Percentiles rank a stretch among this genome's conserved stretches.
These are phyloP conservation scores for Epichloe sylvatica DNA, from an alignment of 2,329 filamentous ascomycete species.

Conservation along the genomic window DNA sequence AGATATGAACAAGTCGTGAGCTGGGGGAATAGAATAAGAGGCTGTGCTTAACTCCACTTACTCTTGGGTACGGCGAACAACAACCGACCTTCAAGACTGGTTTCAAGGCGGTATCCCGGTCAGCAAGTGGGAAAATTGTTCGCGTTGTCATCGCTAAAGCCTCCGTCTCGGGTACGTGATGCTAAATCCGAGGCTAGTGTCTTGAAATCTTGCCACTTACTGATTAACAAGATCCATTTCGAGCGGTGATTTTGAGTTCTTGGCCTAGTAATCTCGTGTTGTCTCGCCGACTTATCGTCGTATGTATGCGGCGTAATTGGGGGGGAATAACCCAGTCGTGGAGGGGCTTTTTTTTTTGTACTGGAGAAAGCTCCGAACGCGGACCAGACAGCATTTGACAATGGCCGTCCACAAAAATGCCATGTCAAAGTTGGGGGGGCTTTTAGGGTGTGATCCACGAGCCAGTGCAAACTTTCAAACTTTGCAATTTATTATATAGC, in stretches of 20 bases:
- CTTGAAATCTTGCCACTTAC: slow-evolving; percentile 21
- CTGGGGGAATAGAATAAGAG: not conserved
- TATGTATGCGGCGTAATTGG: not conserved
- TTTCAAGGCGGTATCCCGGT: not conserved
- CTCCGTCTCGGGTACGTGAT: not conserved
- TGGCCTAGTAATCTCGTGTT: not conserved
- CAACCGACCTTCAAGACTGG: slow-evolving; percentile 77
- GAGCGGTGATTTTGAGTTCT: not conserved
- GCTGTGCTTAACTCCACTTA: slow-evolving; percentile 32
- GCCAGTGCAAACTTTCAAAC: too few relatives aligned
- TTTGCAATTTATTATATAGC: too few relatives aligned
- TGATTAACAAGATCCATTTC: slow-evolving; percentile 41
- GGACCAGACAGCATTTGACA: not conserved
- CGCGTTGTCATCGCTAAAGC: not conserved
- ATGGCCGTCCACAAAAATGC: too few relatives aligned
- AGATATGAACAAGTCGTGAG: not conserved
- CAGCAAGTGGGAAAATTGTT: not conserved
- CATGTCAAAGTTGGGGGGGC: too few relatives aligned
- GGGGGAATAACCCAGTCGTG: not conserved
- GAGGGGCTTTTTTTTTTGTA: not conserved
- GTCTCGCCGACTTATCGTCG: not conserved
- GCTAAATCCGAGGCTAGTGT: not conserved
- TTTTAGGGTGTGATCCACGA: too few relatives aligned
- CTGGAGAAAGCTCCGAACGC: not conserved
- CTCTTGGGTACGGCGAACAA: slow-evolving; percentile 98